phyloP scores from a whole-genome alignment of 2,329 filamentous ascomycete genomes.

The Colletotrichum shisoi region DNA sequence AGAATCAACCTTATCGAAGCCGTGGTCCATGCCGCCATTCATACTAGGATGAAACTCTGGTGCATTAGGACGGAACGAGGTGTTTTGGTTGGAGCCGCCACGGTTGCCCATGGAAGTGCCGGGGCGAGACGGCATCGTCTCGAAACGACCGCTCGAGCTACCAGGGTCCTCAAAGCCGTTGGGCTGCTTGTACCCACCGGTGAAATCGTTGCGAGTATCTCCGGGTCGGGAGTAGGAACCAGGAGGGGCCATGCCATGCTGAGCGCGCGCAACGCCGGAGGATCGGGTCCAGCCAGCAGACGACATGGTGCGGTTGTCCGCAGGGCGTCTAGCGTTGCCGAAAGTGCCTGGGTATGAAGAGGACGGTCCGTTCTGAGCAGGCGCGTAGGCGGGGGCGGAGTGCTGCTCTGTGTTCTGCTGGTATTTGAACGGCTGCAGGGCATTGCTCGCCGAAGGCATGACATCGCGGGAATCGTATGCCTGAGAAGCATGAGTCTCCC shows the following conservation, averaged over 20 bases:
- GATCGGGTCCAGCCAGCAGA: slow-evolving; percentile 32
- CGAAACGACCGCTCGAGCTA: not conserved
- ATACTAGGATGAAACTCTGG: slow-evolving; percentile 47
- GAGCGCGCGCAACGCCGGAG: slow-evolving; percentile 8
- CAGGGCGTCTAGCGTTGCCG: slow-evolving; percentile 16
- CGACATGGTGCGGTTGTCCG: slow-evolving; percentile 29
- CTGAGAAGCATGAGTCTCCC: not conserved
- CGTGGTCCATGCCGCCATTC: slow-evolving; percentile 3
- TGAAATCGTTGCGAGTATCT: slow-evolving; percentile 12
- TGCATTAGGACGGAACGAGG: slow-evolving; percentile 47
- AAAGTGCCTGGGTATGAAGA: slow-evolving; percentile 31
- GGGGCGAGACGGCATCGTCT: slow-evolving; percentile 28
- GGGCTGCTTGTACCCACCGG: slow-evolving; percentile 16
- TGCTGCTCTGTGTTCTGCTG: slow-evolving; percentile 15
- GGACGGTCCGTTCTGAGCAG: slow-evolving; percentile 14
- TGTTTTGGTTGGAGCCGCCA: slow-evolving; percentile 10
- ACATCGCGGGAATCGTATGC: slow-evolving; percentile 4
- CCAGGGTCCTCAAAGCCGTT: slow-evolving; percentile 4
- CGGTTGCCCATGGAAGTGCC: slow-evolving; percentile 35
- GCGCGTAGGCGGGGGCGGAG: not conserved
- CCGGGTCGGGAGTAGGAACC: slow-evolving; percentile 26
- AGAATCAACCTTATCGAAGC: slow-evolving; percentile 17
- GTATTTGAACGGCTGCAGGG: slow-evolving; percentile 31
- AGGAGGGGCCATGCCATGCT: not conserved
- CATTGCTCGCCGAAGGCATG: slow-evolving; percentile 18